Base-by-base conservation (phyloP, 495 filamentous ascomycete species). In the Hypoxylon perforatum region DNA sequence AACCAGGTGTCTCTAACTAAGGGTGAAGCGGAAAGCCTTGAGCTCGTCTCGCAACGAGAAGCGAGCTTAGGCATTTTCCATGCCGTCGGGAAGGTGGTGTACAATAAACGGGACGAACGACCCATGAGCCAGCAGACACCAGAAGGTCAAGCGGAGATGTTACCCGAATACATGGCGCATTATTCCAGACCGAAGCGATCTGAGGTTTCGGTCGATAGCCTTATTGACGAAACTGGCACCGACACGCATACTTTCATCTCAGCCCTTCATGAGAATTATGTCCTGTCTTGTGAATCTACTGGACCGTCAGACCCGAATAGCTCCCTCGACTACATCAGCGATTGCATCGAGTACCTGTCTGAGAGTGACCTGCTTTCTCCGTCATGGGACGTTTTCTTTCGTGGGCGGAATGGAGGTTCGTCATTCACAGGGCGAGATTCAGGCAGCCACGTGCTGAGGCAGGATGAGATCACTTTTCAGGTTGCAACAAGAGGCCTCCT, bases 261-360 rank as follows among this genome's bases (percentile, higher is more conserved):
- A n/a, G 91, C 92, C 1, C 79, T 99, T 9, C 95, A 99, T 73
- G 95, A 99, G 69, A 99, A 99, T 72, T 98, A 94, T 67, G 82
- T 91, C 1, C 79, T 90, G 6, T 97, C 94, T 0, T 97, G 94
- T 71, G 85, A 90, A 56, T 84, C 86, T 10, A 77, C 74, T n/a
- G 74, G 78, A 4, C 76, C 78, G 9, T 69, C 77, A 4, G 81
- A 83, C 57, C 69, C 74, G 1, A 75, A 79, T 35, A 79, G 81
- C 0, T 82, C 84, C 12, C 77, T 97, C 22, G 89, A 94, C 67
- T 85, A 88, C 62, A 76, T 90, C 41, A 85, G 84, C 30, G 85
- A 80, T 21, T 97, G 94, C 68, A 88, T 96, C 47, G 89, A 92
- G n/a, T 83, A 86, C 18, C 79, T 99, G 1, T 97, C 94, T 1